These are phyloP conservation scores for Boletus smithii DNA, from an alignment of 1,284 basidiomycete species.

Conservation along the genomic window DNA sequence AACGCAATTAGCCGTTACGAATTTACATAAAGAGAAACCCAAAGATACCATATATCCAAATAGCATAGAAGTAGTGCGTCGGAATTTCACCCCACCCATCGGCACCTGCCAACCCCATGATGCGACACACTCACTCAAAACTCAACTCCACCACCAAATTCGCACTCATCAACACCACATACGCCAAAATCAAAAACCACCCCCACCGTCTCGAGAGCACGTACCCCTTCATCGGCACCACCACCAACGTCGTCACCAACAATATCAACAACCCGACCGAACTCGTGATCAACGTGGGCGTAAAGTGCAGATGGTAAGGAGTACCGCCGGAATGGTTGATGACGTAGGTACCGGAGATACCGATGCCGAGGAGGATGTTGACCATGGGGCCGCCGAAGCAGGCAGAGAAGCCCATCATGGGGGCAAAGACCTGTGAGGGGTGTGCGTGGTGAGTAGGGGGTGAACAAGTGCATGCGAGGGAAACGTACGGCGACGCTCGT, in stretches of 20 bases:
- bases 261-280: conserved; percentile 74
- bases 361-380: conserved; percentile 90
- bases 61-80: too few relatives aligned
- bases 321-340: conserved; percentile 51
- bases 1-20: too few relatives aligned
- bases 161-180: conserved; percentile 66
- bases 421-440: conserved; percentile 62
- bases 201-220: conserved; percentile 81
- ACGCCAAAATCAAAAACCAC: conserved; percentile 70
- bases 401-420: conserved; percentile 89
- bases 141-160: conserved; percentile 73
- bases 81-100: too few relatives aligned
- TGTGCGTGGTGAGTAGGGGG: not conserved
- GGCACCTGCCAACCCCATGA: too few relatives aligned
- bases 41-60: too few relatives aligned
- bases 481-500: conserved; percentile 78
- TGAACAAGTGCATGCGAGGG: too few relatives aligned
- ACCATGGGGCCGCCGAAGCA: conserved; percentile 97
- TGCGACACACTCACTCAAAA: conserved; percentile 8
- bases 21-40: too few relatives aligned
- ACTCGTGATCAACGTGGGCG: conserved; percentile 82
- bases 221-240: conserved; percentile 84
- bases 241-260: conserved; percentile 73
- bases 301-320: conserved; percentile 73
- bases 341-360: conserved; percentile 75